phyloP scores from a whole-genome alignment of 441 rosid genomes.

The Adansonia grandidieri region DNA sequence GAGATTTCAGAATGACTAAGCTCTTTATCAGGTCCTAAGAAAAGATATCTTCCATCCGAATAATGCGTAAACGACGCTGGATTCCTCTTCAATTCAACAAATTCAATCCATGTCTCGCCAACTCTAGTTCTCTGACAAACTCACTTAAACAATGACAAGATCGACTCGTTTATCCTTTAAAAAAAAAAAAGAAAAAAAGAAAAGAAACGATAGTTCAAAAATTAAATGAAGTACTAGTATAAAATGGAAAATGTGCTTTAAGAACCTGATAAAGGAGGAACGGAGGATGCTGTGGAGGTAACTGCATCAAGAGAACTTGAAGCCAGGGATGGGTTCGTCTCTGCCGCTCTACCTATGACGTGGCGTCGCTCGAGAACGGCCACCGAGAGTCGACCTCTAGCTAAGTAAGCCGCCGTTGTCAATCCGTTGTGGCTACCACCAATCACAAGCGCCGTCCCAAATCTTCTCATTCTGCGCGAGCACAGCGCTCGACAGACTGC shows the following conservation, averaged over 20 bases:
- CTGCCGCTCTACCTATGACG: conserved; percentile 88
- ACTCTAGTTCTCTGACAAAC: conserved; percentile 63
- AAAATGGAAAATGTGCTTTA: neutral
- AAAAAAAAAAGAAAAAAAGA: neutral
- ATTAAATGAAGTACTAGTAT: neutral
- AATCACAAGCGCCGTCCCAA: conserved; percentile 63
- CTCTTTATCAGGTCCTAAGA: conserved; percentile 64
- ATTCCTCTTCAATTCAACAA: conserved; percentile 55
- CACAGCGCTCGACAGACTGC: conserved; percentile 23
- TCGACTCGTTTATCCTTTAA: neutral
- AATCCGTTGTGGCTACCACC: conserved; percentile 74
- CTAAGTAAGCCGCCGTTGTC: conserved; percentile 80
- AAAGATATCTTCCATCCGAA: conserved; percentile 81
- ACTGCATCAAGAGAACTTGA: conserved; percentile 91
- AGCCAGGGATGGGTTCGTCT: conserved; percentile 84
- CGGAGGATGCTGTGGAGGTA: conserved; percentile 91
- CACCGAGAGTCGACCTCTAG: conserved; percentile 85
- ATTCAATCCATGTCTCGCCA: conserved; percentile 73
- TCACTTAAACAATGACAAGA: neutral
- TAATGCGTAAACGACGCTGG: conserved; percentile 97
- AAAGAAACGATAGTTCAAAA: neutral
- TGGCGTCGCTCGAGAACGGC: conserved; percentile 81
- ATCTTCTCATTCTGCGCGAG: conserved; percentile 45
- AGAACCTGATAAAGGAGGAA: conserved; percentile 66
- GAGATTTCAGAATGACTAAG: conserved; percentile 81